Conservation (phyloP, 1,284 basidiomycete genomes). For the Moesziomyces parantarcticus region DNA sequence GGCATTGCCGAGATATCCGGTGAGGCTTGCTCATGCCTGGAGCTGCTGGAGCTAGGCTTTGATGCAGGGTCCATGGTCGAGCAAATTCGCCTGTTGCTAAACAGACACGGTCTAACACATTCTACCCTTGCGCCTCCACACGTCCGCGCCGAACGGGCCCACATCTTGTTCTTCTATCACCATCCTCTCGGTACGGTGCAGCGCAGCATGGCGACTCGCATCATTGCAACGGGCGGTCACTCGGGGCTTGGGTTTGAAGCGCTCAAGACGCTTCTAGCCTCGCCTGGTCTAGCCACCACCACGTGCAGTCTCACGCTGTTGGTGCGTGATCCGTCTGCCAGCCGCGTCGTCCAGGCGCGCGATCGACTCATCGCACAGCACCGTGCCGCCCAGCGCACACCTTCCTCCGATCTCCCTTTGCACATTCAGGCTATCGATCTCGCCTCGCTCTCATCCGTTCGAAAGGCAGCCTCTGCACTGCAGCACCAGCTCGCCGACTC, state of each 20-base stretch:
- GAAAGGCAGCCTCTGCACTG: slow-evolving; percentile 30
- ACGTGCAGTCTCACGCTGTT: slow-evolving; percentile 25
- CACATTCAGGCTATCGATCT: slow-evolving; percentile 27
- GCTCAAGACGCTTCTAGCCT: slow-evolving; percentile 37
- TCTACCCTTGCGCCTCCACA: no score
- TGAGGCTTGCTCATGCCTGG: no score
- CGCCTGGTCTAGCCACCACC: slow-evolving; percentile 6
- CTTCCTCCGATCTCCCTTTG: not conserved
- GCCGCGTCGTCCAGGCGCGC: slow-evolving; percentile 8
- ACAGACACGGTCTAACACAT: no score
- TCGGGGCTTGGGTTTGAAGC: slow-evolving; percentile 45
- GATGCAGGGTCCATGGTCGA: no score
- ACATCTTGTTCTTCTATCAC: no score
- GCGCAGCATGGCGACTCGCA: slow-evolving; percentile 26
- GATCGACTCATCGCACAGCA: slow-evolving; percentile 12
- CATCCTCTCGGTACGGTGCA: no score
- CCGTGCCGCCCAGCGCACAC: not conserved
- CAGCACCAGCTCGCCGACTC: slow-evolving; percentile 10
- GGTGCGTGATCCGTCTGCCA: slow-evolving; percentile 16
- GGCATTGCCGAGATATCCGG: no score
- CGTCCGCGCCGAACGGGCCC: no score
- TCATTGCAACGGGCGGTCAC: slow-evolving; percentile 46
- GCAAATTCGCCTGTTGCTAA: no score
- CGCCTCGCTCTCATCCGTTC: slow-evolving; percentile 31
- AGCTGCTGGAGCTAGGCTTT: no score